A percentile compares a stretch with the other conserved stretches of the same genome.
Evolutionary conservation across 1,284 basidiomycete species (phyloP).

Genomic region (Ganoderma sp.): DNA sequence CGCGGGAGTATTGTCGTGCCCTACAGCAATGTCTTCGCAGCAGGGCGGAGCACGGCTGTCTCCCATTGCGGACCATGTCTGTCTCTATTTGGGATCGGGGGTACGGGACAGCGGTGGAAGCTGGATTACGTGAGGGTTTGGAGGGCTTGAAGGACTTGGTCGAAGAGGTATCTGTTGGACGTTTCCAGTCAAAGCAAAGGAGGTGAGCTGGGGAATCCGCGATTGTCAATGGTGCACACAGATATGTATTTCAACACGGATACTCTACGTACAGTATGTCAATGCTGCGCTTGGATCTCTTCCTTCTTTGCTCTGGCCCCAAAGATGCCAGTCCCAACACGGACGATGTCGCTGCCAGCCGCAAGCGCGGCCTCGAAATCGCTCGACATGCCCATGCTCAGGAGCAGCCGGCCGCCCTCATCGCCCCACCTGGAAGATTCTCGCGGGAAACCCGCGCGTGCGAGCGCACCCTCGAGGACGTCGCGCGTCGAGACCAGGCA

Average conservation of each 20-base stretch:
- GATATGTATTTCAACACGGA: not conserved
- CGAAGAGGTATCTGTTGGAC: not conserved
- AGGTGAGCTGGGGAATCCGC: not conserved
- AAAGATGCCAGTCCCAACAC: conserved; percentile 94
- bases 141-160: not conserved
- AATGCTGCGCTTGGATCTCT: conserved; percentile 19
- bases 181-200: not conserved
- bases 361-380: conserved; percentile 90
- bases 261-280: conserved; percentile 3
- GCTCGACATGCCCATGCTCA: conserved; percentile 99
- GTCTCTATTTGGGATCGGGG: not conserved
- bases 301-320: conserved; percentile 70
- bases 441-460: conserved; percentile 36
- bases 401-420: conserved; percentile 61
- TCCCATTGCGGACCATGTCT: not conserved
- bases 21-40: not conserved
- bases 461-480: conserved; percentile 56
- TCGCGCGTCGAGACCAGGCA: conserved; percentile 69
- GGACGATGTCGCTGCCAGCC: conserved; percentile 86
- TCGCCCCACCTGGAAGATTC: conserved; percentile 53
- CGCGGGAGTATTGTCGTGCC: not conserved
- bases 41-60: not conserved
- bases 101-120: not conserved
- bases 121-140: not conserved
- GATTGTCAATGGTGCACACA: not conserved